phyloP scores from a whole-genome alignment of 129 eudicot genomes.

The Flaveria linearis region DNA sequence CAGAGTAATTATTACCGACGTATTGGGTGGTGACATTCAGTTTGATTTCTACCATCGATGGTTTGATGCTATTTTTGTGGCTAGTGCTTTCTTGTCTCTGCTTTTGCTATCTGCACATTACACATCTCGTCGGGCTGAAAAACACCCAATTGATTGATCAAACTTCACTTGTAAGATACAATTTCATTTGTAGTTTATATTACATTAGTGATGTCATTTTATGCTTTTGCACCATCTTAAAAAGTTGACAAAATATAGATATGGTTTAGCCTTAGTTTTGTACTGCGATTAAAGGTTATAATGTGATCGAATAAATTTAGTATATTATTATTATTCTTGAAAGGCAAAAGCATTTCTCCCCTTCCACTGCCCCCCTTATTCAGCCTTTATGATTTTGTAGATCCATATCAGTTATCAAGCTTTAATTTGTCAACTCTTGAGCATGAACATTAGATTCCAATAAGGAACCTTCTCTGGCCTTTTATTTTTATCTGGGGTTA shows the following conservation, averaged over 20 bases:
- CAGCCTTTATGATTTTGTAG: too few species aligned
- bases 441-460: too few species aligned
- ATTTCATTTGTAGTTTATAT: slow-evolving; percentile 28
- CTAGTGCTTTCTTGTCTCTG: slow-evolving; percentile 93
- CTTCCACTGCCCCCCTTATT: too few species aligned
- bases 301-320: too few species aligned
- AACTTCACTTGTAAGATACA: slow-evolving; percentile 14
- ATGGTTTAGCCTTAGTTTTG: background rate
- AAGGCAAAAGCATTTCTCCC: too few species aligned
- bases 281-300: too few species aligned
- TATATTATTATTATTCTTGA: too few species aligned
- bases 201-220: slow-evolving; percentile 10
- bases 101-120: slow-evolving; percentile 97
- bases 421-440: too few species aligned
- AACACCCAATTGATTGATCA: slow-evolving; percentile 77
- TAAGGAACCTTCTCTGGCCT: too few species aligned
- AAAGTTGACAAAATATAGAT: background rate
- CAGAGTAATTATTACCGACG: slow-evolving; percentile 96
- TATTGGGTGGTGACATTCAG: slow-evolving; percentile 95
- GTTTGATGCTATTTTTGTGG: slow-evolving; percentile 97
- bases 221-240: background rate
- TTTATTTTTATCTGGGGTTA: too few species aligned
- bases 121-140: slow-evolving; percentile 92
- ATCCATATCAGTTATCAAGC: too few species aligned
- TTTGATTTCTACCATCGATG: slow-evolving; percentile 96